phyloP scores from a whole-genome alignment of 345 rosid genomes.

The Ceriops zippeliana region DNA sequence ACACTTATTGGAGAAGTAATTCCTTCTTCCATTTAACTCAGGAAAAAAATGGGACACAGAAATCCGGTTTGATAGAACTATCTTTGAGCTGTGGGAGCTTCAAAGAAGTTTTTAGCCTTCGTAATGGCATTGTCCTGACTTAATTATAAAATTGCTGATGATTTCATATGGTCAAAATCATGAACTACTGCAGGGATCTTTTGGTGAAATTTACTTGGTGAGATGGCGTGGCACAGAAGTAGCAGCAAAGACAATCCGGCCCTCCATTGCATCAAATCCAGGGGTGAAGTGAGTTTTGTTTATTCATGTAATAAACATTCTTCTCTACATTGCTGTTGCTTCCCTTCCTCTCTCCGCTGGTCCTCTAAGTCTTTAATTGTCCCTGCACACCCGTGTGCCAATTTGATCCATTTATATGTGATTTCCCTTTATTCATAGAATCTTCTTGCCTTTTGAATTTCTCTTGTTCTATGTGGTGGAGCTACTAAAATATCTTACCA shows the following conservation, averaged over 20 bases:
- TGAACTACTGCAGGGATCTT: constrained; percentile 43
- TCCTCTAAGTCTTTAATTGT: too few species aligned
- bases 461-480: neutral
- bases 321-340: too few species aligned
- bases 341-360: too few species aligned
- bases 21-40: constrained; percentile 14
- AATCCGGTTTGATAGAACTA: neutral
- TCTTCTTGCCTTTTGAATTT: neutral
- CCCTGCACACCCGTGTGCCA: neutral
- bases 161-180: constrained; percentile 8
- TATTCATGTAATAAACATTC: neutral
- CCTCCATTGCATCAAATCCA: constrained; percentile 59
- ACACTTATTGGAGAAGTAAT: constrained; percentile 56
- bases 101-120: constrained; percentile 1
- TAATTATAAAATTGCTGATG: neutral
- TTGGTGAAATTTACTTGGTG: constrained; percentile 57
- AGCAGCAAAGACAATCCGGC: constrained; percentile 64
- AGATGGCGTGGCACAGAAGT: constrained; percentile 68
- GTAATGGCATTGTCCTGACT: neutral
- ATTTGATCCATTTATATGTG: neutral
- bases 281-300: constrained; percentile 48
- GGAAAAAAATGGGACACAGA: constrained; percentile 7
- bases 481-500: neutral
- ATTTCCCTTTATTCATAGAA: neutral
- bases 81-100: constrained; percentile 3